Evolutionary conservation across 148 eudicot genomes (phyloP), one percentile per base, ranked within the genome.

Genomic region (Camellia granthamiana): DNA sequence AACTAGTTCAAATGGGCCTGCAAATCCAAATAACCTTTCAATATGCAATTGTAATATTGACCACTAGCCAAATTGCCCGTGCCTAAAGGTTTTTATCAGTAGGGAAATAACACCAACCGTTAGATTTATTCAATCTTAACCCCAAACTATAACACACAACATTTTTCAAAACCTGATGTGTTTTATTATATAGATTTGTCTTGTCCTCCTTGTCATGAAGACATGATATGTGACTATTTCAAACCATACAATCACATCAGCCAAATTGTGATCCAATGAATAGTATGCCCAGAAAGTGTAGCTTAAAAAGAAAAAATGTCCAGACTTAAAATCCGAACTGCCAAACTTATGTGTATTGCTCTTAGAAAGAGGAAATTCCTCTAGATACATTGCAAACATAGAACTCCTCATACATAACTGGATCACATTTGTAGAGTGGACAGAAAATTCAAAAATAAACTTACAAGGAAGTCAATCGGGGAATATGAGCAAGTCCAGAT

Each of bases 401-500:
- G 30, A 18, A 12, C 38, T 30, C 7, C 8, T 18, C 6, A 2
- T 21, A 56, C 0, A 44, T 43, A 65, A 65, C 61, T 19, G 38
- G 7, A 64, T 18, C 23, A 15, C 59, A 23, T 55, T 9, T 38
- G 11, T 47, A 11, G 15, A 30, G 67, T 6, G 4, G 69, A 64
- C 18, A 76, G 54, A 11, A 30, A 49, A 79, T 8, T n/a, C 46
- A 38, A 71, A 21, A 69, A 83, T 46, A 78, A 19, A 87, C 97
- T 93, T 89, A 95, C 98, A 95, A 81, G 92, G 93, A 90, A 11
- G 98, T 95, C 83, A 95, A 82, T 80, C 87, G 89, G 60, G 98
- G 93, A 71, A 95, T 92, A 83, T 85, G 93, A 82, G 93, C 91
- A 79, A 90, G 80, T 47, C 92, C 92, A 75, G 84, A 87, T 82